A percentile compares a stretch with the other conserved stretches of the same genome.
Conservation (phyloP, 192 early-diverging fungal species). For the Coemansia sp. region DNA sequence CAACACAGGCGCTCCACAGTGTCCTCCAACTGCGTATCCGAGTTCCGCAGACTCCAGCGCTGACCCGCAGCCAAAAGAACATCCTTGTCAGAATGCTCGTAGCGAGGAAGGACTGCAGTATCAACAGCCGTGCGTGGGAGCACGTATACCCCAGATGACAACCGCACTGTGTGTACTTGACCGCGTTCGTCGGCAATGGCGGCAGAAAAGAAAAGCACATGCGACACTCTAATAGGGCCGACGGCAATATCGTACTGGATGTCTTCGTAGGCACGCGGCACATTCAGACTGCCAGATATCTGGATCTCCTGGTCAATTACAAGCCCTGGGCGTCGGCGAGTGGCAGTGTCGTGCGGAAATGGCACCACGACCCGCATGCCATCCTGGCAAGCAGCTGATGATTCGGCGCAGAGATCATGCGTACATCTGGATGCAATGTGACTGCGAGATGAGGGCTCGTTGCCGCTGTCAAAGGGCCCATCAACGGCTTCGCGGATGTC, state of each 20-base stretch:
- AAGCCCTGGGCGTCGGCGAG: slow-evolving; percentile 20
- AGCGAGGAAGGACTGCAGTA: slow-evolving; percentile 32
- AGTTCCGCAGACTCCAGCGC: slow-evolving; percentile 4
- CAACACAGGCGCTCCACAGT: not conserved
- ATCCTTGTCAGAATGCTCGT: slow-evolving; percentile 42
- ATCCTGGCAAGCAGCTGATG: slow-evolving; percentile 1
- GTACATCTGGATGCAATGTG: slow-evolving; percentile 18
- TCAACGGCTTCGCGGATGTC: slow-evolving; percentile 38
- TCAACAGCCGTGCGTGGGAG: slow-evolving; percentile 12
- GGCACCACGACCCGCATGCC: slow-evolving; percentile 14
- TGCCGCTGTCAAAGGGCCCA: slow-evolving; percentile 24
- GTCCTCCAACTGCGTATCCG: not conserved
- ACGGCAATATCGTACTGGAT: slow-evolving; percentile 43
- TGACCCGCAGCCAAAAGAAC: slow-evolving; percentile 34
- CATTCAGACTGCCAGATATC: slow-evolving; percentile 18
- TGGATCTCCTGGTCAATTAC: slow-evolving; percentile 49
- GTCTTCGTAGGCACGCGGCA: slow-evolving; percentile 26
- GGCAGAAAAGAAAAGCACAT: slow-evolving; percentile 36
- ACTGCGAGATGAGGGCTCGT: slow-evolving; percentile 6
- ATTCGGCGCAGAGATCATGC: slow-evolving; percentile 15
- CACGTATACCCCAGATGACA: slow-evolving; percentile 40
- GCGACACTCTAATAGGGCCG: slow-evolving; percentile 39
- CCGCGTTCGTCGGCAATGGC: slow-evolving; percentile 39
- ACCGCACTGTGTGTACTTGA: slow-evolving; percentile 43
- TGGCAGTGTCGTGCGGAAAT: slow-evolving; percentile 15